Conservation (phyloP, 2,329 filamentous ascomycete genomes). For the Ophiocordyceps robertsii region DNA sequence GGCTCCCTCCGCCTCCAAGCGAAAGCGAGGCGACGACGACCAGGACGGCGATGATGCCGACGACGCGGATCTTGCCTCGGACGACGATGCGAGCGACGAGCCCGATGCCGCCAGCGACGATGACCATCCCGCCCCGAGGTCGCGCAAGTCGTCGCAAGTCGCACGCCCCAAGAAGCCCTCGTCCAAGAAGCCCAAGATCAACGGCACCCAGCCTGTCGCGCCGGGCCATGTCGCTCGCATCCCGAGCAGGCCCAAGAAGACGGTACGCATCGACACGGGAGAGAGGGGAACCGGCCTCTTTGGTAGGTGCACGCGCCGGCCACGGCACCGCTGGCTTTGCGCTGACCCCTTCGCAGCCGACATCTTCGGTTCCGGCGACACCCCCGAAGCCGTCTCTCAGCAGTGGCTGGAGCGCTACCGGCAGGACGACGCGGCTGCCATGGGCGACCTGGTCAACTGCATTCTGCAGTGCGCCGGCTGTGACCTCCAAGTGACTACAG, state of each 20-base stretch:
- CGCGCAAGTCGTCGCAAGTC: slow-evolving; percentile 27
- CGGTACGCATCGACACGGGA: slow-evolving; percentile 35
- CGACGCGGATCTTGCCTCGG: slow-evolving; percentile 33
- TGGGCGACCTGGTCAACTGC: slow-evolving; percentile 53
- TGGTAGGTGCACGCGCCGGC: slow-evolving; percentile 24
- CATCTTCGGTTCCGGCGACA: slow-evolving; percentile 46
- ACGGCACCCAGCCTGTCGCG: slow-evolving; percentile 31
- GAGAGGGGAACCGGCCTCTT: slow-evolving; percentile 41
- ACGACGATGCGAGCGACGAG: slow-evolving; percentile 30
- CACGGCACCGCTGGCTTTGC: slow-evolving; percentile 9
- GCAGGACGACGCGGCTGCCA: slow-evolving; percentile 36
- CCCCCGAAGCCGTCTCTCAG: slow-evolving; percentile 41
- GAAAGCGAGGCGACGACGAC: slow-evolving; percentile 40
- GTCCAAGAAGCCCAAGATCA: slow-evolving; percentile 50
- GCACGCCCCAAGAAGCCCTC: slow-evolving; percentile 41
- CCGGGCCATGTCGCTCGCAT: slow-evolving; percentile 26
- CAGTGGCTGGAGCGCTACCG: slow-evolving; percentile 48
- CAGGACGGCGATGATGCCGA: slow-evolving; percentile 33
- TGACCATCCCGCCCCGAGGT: slow-evolving; percentile 22
- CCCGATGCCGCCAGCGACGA: slow-evolving; percentile 34
- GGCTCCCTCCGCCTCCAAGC: slow-evolving; percentile 29
- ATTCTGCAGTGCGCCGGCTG: slow-evolving; percentile 65
- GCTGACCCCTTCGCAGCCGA: slow-evolving; percentile 31
- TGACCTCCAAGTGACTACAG: slow-evolving; percentile 59
- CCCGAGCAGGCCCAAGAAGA: slow-evolving; percentile 42